Conservation (phyloP, 345 rosid species). For the Capsella bursapastoris region DNA sequence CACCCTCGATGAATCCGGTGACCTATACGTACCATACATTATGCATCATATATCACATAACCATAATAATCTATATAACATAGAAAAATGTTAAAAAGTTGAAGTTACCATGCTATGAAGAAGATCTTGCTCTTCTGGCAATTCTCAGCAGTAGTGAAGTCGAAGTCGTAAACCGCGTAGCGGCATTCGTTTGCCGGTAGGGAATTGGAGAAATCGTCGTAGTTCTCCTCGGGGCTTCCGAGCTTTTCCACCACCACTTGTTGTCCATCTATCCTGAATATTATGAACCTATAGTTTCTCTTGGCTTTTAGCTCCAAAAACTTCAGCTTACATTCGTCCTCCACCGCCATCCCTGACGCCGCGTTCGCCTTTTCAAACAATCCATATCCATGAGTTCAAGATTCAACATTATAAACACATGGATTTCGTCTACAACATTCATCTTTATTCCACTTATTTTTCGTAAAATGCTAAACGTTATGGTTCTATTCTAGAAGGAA, state of each 20-base stretch:
- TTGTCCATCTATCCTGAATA: slow-evolving; percentile 83
- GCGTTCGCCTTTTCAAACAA: slow-evolving; percentile 65
- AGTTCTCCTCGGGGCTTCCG: slow-evolving; percentile 70
- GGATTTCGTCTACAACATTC: background rate
- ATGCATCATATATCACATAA: background rate
- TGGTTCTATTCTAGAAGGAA: background rate
- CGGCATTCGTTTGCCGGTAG: slow-evolving; percentile 92
- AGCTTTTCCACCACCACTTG: slow-evolving; percentile 85
- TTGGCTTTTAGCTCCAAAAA: slow-evolving; percentile 85
- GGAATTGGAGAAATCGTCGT: slow-evolving; percentile 72
- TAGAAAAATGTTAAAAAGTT: slow-evolving; percentile 25
- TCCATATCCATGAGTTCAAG: background rate
- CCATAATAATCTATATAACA: background rate
- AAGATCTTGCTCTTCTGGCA: slow-evolving; percentile 99
- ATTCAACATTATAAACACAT: too few species aligned
- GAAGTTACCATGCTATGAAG: slow-evolving; percentile 86
- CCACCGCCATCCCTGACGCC: slow-evolving; percentile 95
- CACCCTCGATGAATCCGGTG: slow-evolving; percentile 83
- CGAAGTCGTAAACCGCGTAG: slow-evolving; percentile 89
- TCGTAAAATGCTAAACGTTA: background rate
- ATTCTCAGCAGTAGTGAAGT: slow-evolving; percentile 80
- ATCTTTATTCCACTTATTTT: background rate
- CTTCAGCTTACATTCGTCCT: slow-evolving; percentile 86
- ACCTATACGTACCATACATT: slow-evolving; percentile 48
- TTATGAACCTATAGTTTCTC: slow-evolving; percentile 81